Evolutionary conservation across 345 rosid species (phyloP).

Genomic region (Hirschfeldia incana): DNA sequence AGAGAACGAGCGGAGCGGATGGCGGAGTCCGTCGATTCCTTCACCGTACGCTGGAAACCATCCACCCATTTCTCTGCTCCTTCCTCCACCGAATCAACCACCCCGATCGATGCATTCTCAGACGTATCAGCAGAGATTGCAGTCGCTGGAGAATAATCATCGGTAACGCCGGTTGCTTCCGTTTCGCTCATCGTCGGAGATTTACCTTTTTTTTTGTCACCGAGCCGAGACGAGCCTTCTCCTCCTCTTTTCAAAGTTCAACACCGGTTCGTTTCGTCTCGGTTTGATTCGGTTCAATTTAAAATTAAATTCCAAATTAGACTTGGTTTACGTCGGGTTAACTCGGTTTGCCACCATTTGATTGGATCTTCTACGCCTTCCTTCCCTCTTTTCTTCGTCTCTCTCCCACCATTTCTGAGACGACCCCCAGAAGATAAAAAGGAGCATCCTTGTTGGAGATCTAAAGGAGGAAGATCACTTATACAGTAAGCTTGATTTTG

Average conservation of each 20-base stretch:
- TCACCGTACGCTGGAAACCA: slow-evolving; percentile 69
- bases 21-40: slow-evolving; percentile 71
- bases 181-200: slow-evolving; percentile 43
- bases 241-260: slow-evolving; percentile 4
- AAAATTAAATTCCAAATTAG: background rate
- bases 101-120: slow-evolving; percentile 15
- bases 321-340: background rate
- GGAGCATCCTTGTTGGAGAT: slow-evolving; percentile 9
- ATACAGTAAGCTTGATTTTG: too few species aligned
- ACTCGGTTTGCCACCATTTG: background rate
- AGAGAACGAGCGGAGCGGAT: slow-evolving; percentile 72
- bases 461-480: background rate
- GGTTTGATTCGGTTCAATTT: slow-evolving; percentile 4
- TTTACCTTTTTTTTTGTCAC: slow-evolving; percentile 9
- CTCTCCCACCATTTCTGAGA: slow-evolving; percentile 23
- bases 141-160: slow-evolving; percentile 12
- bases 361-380: slow-evolving; percentile 19
- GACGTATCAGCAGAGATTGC: background rate
- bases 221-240: slow-evolving; percentile 6
- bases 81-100: slow-evolving; percentile 34
- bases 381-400: slow-evolving; percentile 16
- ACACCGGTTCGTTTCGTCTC: slow-evolving; percentile 12
- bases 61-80: slow-evolving; percentile 57
- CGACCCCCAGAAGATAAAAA: background rate
- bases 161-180: slow-evolving; percentile 35